These are phyloP conservation scores for Alternaria sp. DNA, from an alignment of 2,329 filamentous ascomycete genomes.

Conservation along the genomic window DNA sequence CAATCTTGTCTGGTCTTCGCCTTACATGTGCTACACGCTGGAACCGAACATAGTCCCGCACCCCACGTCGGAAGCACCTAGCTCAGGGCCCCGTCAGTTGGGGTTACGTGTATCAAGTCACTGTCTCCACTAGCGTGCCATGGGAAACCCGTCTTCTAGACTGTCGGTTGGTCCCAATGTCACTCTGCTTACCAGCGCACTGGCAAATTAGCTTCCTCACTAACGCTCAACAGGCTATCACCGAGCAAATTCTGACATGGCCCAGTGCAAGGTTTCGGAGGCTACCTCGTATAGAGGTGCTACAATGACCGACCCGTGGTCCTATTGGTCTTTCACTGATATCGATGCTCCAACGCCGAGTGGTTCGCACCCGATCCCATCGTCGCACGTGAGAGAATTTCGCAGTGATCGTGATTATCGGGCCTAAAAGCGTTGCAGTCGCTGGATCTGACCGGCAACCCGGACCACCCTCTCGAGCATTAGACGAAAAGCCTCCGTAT, in stretches of 20 bases:
- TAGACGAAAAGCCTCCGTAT: neutral
- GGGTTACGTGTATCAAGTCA: conserved; percentile 2
- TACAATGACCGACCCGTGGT: neutral
- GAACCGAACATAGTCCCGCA: neutral
- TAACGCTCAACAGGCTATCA: conserved; percentile 1
- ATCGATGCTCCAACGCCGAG: neutral
- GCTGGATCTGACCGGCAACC: neutral
- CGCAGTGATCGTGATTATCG: neutral
- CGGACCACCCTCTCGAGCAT: conserved; percentile 5
- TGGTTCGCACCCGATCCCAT: neutral
- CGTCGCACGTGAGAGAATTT: conserved; percentile 2
- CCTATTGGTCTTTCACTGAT: neutral
- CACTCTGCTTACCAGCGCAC: conserved; percentile 7
- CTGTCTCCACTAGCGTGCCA: conserved; percentile 1
- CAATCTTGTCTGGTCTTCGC: neutral
- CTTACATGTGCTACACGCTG: neutral
- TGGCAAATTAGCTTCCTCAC: conserved; percentile 2
- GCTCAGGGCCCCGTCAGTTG: neutral
- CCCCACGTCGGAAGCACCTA: neutral
- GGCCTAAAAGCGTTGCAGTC: neutral
- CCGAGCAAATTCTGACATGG: conserved; percentile 1
- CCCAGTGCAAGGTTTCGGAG: neutral
- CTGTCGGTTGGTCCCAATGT: conserved; percentile 6
- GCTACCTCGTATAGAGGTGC: neutral
- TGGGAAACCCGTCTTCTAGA: conserved; percentile 7